phyloP scores from a whole-genome alignment of 78 protist species.

The Tieghemostelium lacteum region DNA sequence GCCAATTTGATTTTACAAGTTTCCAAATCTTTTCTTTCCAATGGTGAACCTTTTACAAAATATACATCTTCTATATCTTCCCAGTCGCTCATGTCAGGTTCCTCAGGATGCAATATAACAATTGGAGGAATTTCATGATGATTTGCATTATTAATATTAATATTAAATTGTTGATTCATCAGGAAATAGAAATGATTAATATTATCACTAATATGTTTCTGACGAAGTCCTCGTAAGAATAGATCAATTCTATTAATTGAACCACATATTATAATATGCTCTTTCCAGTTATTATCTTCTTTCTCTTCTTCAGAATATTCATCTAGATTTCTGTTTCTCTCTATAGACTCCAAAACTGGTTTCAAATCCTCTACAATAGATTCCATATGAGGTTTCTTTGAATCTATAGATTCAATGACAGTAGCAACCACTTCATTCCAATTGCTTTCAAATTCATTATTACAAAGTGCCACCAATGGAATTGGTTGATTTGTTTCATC shows the following conservation, averaged over 20 bases:
- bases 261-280: conserved; percentile 74
- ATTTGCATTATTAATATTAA: neutral
- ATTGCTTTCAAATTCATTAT: conserved; percentile 44
- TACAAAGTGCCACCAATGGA: conserved; percentile 44
- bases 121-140: conserved; percentile 26
- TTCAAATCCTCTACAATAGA: conserved; percentile 63
- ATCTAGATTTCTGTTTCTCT: conserved; percentile 53
- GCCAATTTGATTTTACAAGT: conserved; percentile 33
- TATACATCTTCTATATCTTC: conserved; percentile 66
- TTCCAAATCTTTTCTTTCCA: conserved; percentile 70
- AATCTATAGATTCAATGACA: conserved; percentile 54
- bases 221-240: conserved; percentile 58
- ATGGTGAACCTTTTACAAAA: conserved; percentile 48
- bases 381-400: conserved; percentile 69
- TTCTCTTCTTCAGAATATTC: conserved; percentile 35
- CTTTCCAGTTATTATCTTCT: conserved; percentile 61
- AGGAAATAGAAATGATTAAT: conserved; percentile 49
- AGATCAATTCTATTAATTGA: conserved; percentile 49
- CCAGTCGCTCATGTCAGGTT: conserved; percentile 78
- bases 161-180: conserved; percentile 7
- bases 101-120: conserved; percentile 69
- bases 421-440: conserved; percentile 73
- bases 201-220: conserved; percentile 53
- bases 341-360: conserved; percentile 66
- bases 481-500: conserved; percentile 3